Evolutionary conservation across 352 stramenopile species (phyloP).

Genomic region (Globisporangium ultimum): DNA sequence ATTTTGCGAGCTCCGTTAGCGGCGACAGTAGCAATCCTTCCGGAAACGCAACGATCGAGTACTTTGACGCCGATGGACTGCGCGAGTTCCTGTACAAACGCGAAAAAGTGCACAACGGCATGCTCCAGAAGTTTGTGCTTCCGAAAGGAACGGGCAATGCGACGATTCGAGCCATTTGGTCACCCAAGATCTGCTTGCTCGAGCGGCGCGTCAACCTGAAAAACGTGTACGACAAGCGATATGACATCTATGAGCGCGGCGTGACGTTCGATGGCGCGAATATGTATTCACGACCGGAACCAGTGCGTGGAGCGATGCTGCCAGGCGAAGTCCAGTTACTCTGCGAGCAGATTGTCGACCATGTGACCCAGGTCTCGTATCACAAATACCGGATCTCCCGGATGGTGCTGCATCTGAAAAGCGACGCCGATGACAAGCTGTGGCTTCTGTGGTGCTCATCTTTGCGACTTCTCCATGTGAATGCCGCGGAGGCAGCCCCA

Average conservation of each 20-base stretch:
- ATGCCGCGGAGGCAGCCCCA: slow-evolving; percentile 1
- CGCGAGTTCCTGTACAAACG: slow-evolving; percentile 93
- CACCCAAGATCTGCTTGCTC: slow-evolving; percentile 93
- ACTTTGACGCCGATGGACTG: slow-evolving; percentile 85
- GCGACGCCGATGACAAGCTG: slow-evolving; percentile 90
- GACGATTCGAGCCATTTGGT: slow-evolving; percentile 93
- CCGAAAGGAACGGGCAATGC: slow-evolving; percentile 90
- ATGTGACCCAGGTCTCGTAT: slow-evolving; percentile 91
- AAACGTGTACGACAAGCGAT: slow-evolving; percentile 88
- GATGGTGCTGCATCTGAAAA: slow-evolving; percentile 96
- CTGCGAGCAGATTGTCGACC: slow-evolving; percentile 90
- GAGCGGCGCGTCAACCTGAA: slow-evolving; percentile 91
- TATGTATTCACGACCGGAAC: slow-evolving; percentile 77
- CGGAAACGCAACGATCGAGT: slow-evolving; percentile 84
- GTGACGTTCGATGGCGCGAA: slow-evolving; percentile 96
- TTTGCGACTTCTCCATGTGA: slow-evolving; percentile 66
- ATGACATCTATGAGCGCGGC: slow-evolving; percentile 90
- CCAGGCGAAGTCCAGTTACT: slow-evolving; percentile 88
- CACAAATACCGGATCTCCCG: slow-evolving; percentile 90
- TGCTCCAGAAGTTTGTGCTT: slow-evolving; percentile 94
- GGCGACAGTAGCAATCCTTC: not conserved
- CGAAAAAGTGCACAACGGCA: slow-evolving; percentile 88
- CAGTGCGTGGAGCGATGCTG: slow-evolving; percentile 89
- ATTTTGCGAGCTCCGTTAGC: slow-evolving; percentile 16
- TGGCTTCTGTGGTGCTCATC: slow-evolving; percentile 95